Conservation (phyloP, 2,329 filamentous ascomycete genomes). For the Sporothrix brunneoviolacea region DNA sequence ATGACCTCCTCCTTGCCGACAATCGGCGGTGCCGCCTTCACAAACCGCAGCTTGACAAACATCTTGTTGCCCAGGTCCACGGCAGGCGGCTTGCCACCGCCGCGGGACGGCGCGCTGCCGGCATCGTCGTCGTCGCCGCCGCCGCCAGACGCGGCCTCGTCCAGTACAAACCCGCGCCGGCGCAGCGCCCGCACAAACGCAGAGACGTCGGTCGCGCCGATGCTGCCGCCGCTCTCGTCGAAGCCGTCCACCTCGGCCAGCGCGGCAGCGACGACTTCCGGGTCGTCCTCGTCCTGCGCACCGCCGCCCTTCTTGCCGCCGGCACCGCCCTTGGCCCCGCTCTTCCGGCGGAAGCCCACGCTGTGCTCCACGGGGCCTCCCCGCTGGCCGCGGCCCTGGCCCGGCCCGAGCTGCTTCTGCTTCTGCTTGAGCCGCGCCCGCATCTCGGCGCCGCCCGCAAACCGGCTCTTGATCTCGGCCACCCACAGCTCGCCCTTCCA, state of each 20-base stretch:
- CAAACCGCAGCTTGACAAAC: constrained; percentile 96
- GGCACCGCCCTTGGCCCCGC: constrained; percentile 36
- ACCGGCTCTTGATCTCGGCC: constrained; percentile 92
- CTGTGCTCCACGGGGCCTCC: constrained; percentile 55
- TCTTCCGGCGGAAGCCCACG: constrained; percentile 53
- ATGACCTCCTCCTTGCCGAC: constrained; percentile 64
- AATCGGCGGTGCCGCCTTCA: constrained; percentile 69
- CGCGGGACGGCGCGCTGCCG: no score
- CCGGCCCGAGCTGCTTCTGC: constrained; percentile 3
- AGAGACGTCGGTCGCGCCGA: constrained; percentile 75
- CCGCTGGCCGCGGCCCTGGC: constrained; percentile 22
- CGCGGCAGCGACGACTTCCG: constrained; percentile 67
- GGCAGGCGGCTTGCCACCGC: constrained; percentile 34
- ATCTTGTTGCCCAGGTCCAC: constrained; percentile 89
- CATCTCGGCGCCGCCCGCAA: constrained; percentile 42
- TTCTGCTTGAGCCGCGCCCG: constrained; percentile 18
- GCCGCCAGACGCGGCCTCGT: constrained; percentile 31
- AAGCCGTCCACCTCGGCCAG: constrained; percentile 53
- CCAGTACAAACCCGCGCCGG: constrained; percentile 76
- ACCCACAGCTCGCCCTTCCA: constrained; percentile 97
- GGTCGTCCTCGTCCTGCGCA: constrained; percentile 40
- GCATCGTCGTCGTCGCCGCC: constrained; percentile 39
- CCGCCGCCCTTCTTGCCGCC: constrained; percentile 34
- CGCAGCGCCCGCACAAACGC: constrained; percentile 79
- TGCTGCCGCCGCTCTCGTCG: constrained; percentile 56